Evolutionary conservation across 2,329 filamentous ascomycete genomes (phyloP).

Genomic region (Penicillium sp.): DNA sequence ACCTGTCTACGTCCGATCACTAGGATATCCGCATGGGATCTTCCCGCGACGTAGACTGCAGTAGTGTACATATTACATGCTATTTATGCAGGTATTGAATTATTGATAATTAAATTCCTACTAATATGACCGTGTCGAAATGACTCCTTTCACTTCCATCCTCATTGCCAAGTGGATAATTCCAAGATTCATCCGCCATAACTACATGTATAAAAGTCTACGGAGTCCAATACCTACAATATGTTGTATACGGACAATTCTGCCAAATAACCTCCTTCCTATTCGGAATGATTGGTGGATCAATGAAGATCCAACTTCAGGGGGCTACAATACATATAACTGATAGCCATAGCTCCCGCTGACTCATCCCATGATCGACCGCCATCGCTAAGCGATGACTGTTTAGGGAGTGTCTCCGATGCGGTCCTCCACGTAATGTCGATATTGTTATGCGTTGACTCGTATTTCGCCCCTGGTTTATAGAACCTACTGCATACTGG

Average conservation of each 20-base stretch:
- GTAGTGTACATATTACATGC: not conserved
- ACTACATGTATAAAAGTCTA: not conserved
- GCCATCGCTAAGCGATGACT: constrained; percentile 11
- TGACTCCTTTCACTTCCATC: not conserved
- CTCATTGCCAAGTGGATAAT: not conserved
- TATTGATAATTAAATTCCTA: not conserved
- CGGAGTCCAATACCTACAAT: not conserved
- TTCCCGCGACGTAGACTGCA: constrained; percentile 8
- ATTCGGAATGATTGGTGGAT: constrained; percentile 18
- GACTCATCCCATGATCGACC: constrained; percentile 12
- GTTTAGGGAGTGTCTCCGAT: constrained; percentile 23
- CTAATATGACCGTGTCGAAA: not conserved
- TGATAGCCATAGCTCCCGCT: constrained; percentile 32
- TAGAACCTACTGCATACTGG: not conserved
- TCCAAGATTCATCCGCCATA: not conserved
- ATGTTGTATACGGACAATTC: not conserved
- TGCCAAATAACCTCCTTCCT: constrained; percentile 26
- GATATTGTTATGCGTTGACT: constrained; percentile 1
- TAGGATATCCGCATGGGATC: constrained; percentile 8
- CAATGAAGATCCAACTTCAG: constrained; percentile 12
- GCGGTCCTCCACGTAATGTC: constrained; percentile 5
- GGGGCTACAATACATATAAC: constrained; percentile 16
- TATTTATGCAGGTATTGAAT: not conserved
- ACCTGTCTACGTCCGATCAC: constrained; percentile 6
- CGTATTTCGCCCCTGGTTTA: constrained; percentile 2